These are phyloP conservation scores for Cutaneotrichosporon dermatis DNA, from an alignment of 1,284 basidiomycete species.

Conservation along the genomic window DNA sequence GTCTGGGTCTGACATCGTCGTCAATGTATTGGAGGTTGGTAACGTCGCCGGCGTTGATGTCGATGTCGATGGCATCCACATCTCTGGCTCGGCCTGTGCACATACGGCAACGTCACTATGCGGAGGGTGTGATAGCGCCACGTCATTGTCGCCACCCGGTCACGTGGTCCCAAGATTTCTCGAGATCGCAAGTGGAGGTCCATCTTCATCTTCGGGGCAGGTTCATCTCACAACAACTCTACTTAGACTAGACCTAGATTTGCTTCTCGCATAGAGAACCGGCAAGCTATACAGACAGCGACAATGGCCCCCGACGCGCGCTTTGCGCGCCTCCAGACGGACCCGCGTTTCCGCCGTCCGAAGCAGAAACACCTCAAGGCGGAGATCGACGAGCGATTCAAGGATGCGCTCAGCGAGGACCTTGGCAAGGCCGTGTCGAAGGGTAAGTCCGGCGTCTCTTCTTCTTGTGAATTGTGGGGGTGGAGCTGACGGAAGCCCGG, in stretches of 20 bases:
- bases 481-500: conserved; percentile 51
- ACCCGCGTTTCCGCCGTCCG: conserved; percentile 85
- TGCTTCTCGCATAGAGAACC: too few relatives aligned
- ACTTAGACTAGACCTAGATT: too few relatives aligned
- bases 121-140: conserved; percentile 3
- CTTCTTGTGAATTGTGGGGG: background rate
- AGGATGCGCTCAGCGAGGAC: conserved; percentile 61
- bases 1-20: conserved; percentile 7
- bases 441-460: conserved; percentile 15
- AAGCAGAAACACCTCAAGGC: conserved; percentile 78
- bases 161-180: conserved; percentile 1
- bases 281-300: too few relatives aligned
- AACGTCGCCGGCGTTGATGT: background rate
- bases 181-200: too few relatives aligned
- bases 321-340: conserved; percentile 80
- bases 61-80: background rate
- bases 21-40: background rate
- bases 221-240: too few relatives aligned
- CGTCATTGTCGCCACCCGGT: background rate
- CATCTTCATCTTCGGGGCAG: too few relatives aligned
- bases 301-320: conserved; percentile 58
- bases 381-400: conserved; percentile 89
- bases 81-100: too few relatives aligned
- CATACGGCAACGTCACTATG: conserved; percentile 11
- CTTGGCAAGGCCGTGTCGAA: conserved; percentile 44